Base-by-base conservation (phyloP, 257 asterid species). In the Paulownia fortunei region DNA sequence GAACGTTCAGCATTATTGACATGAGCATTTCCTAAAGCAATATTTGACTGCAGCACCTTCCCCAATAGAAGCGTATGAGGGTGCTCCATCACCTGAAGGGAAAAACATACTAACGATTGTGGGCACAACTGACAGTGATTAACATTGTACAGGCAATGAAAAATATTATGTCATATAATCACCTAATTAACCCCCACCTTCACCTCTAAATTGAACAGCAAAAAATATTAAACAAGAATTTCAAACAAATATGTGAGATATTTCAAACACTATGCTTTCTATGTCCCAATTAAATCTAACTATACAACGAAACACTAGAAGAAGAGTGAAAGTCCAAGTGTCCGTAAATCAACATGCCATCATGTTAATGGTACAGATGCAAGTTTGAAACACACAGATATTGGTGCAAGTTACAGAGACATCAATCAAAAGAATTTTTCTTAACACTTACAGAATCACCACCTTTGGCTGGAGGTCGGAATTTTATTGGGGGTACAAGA, bases 381-480 rank as follows among this genome's bases (percentile, higher is more conserved):
- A 37, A 10, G 7, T 36, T 52, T 23, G 61, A 54, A 72, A 44
- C 62, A 52, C n/a, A 27, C 65, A 58, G 55, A 68, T 51, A 56
- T 21, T 42, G 39, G 16, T 5, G 46, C 65, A 61, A 42, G 59
- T 39, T 6, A 80, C n/a, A 16, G 41, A 69, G 37, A 51, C 58
- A 72, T 41, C 47, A 27, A 37, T 18, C 51, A 52, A 77, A 47
- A 60, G 21, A 54, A 55, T 44, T 78, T 56, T 62, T 65, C 68
- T 30, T 46, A 76, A 24, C 74, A 88, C 99, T 91, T 89, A 95
- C 99, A 52, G 98, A 80, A 82, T 91, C 94, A 58, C 94, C 97
- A 44, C 89, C 91, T 87, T 79, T 90, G 64, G 99, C 93, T 67
- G 93, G 88, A 79, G 99, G 97, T 10, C 99, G 93, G 74, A 95